Evolutionary conservation across 2,329 filamentous ascomycete genomes (phyloP).

Genomic region (Aspergillus eucalypticola): DNA sequence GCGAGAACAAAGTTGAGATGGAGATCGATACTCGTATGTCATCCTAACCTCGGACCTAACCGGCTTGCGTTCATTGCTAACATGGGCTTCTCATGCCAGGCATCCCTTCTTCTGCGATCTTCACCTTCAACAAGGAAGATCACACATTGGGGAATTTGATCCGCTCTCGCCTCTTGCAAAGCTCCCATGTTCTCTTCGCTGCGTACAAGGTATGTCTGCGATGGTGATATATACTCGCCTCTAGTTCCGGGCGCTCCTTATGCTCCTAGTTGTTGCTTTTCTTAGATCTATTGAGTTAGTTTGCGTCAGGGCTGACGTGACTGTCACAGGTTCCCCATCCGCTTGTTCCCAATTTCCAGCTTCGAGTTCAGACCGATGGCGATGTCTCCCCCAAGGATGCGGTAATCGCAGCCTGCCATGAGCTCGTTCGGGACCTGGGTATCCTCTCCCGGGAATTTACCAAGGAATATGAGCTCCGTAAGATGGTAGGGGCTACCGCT

Average conservation of each 20-base stretch:
- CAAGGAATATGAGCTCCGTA: slow-evolving; percentile 85
- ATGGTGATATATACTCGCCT: slow-evolving; percentile 14
- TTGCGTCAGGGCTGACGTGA: slow-evolving; percentile 4
- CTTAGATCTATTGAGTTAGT: not conserved
- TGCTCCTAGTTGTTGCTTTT: not conserved
- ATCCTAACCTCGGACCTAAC: not conserved
- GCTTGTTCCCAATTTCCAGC: slow-evolving; percentile 57
- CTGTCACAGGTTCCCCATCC: slow-evolving; percentile 45
- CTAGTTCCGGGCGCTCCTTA: not conserved
- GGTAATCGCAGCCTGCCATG: slow-evolving; percentile 75
- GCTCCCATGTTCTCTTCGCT: slow-evolving; percentile 81
- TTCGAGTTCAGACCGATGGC: slow-evolving; percentile 92
- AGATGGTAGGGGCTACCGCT: slow-evolving; percentile 72
- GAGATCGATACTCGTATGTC: slow-evolving; percentile 82
- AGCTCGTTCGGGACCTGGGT: slow-evolving; percentile 77
- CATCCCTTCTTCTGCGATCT: slow-evolving; percentile 92
- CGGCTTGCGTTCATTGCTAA: not conserved
- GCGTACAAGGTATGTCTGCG: slow-evolving; percentile 74
- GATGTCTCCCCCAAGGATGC: slow-evolving; percentile 85
- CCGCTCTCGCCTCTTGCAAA: slow-evolving; percentile 78
- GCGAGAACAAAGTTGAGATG: slow-evolving; percentile 91
- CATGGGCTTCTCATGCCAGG: slow-evolving; percentile 51
- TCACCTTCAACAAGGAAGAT: slow-evolving; percentile 94
- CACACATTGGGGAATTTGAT: slow-evolving; percentile 93
- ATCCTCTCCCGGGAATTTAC: slow-evolving; percentile 85